These are phyloP conservation scores for Fragilariopsis cylindrus DNA, from an alignment of 108 stramenopile species.

Conservation along the genomic window DNA sequence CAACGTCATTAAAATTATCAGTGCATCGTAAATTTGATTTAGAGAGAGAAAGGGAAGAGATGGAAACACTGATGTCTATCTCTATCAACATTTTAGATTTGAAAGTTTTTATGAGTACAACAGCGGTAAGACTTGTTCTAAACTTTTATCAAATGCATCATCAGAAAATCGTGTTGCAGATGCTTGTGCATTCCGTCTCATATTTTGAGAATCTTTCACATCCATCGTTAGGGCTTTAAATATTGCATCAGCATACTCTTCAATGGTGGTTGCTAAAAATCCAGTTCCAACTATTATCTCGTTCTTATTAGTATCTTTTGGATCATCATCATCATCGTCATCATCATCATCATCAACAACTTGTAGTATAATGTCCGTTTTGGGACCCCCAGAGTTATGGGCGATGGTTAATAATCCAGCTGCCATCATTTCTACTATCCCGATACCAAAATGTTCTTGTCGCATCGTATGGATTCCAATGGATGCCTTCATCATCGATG, in stretches of 20 bases:
- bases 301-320: conserved; percentile 5
- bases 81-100: neutral
- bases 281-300: conserved; percentile 37
- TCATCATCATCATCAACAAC: conserved; percentile 49
- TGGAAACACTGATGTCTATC: too few species aligned
- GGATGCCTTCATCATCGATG: conserved; percentile 66
- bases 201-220: conserved; percentile 19
- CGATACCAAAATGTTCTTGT: conserved; percentile 99
- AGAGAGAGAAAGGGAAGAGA: too few species aligned
- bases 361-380: conserved; percentile 70
- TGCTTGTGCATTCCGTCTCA: conserved; percentile 50
- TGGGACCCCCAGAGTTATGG: conserved; percentile 96
- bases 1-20: too few species aligned
- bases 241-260: conserved; percentile 78
- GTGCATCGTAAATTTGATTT: too few species aligned
- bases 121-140: conserved; percentile 15
- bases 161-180: conserved; percentile 76
- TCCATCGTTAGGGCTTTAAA: conserved; percentile 53
- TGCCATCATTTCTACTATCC: conserved; percentile 99
- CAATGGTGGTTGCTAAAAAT: conserved; percentile 70
- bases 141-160: conserved; percentile 51
- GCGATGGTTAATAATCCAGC: conserved; percentile 94
- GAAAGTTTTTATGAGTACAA: neutral
- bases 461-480: conserved; percentile 99
- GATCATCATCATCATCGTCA: conserved; percentile 39